phyloP scores from a whole-genome alignment of 345 rosid species.

The Durio zibethinus region DNA sequence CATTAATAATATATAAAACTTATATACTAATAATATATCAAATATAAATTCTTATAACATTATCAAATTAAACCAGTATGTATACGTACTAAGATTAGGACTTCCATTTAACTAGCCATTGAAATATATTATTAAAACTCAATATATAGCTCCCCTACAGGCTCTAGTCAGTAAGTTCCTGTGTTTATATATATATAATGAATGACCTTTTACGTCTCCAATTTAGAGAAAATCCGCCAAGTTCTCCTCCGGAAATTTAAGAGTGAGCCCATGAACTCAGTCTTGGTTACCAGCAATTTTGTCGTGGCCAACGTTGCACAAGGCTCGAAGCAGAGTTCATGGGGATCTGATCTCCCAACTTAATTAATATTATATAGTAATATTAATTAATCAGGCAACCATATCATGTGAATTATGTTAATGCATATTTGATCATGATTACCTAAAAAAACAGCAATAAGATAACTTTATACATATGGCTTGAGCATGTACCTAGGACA shows the following conservation, averaged over 20 bases:
- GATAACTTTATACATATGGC: too few relatives aligned
- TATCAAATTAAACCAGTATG: too few relatives aligned
- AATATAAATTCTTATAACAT: too few relatives aligned
- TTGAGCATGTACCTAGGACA: background rate
- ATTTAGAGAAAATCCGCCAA: conserved; percentile 18
- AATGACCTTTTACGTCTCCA: conserved; percentile 9
- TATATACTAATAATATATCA: too few relatives aligned
- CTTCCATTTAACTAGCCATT: background rate
- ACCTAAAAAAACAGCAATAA: too few relatives aligned
- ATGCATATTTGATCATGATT: background rate
- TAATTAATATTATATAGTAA: too few relatives aligned
- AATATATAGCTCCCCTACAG: background rate
- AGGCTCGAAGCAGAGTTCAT: conserved; percentile 21
- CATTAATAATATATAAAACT: too few relatives aligned
- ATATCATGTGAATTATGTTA: background rate
- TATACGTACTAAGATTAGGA: background rate
- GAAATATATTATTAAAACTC: background rate
- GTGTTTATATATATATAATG: background rate
- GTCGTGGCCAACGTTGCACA: conserved; percentile 13
- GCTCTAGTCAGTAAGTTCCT: background rate
- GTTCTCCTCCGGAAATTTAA: conserved; percentile 7
- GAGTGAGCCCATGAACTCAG: conserved; percentile 18
- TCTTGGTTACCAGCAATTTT: conserved; percentile 7
- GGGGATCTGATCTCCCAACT: conserved; percentile 28
- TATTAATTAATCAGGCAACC: background rate